Base-by-base conservation (phyloP, 225 moss, liverwort and hornwort genomes). In the Pleurozium schreberi region DNA sequence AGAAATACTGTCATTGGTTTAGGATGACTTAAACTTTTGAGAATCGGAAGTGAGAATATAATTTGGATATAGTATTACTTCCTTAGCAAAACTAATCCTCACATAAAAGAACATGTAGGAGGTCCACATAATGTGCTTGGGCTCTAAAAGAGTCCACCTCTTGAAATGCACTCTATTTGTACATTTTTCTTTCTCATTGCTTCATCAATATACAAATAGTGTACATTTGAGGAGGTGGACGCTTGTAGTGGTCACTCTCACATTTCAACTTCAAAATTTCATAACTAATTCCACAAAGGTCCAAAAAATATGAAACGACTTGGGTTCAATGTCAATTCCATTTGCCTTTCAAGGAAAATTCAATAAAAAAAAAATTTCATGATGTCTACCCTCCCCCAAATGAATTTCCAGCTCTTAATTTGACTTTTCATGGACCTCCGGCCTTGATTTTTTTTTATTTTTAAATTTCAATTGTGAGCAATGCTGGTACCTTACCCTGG, bases 51-150 rank as follows among this genome's bases (percentile, higher is more conserved):
- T 38, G 15, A 9, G 4, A 55, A 26, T 57, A 6, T n/a, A 57
- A 57, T 38, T n/a, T 57, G 17, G 23, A 22, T 9, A 38, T 22
- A n/a, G n/a, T n/a, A n/a, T n/a, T n/a, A 22, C 38, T 16, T 55
- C 10, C 1, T 25, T 2, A 8, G 1, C 33, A 3, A 75, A 49
- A 50, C 33, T 31, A 50, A 31, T 47, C 31, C 31, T 47, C 18
- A 28, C 0, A 6, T 33, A 40, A 50, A 50, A 47, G 33, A 33
- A 33, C 7, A 33, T 49, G 31, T 74, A 31, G 12, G 11, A 74
- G 11, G 30, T 28, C 11, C 0, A 43, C 0, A 43, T 8, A 26
- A 28, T 30, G 4, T 4, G 0, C 7, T 74, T 2, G 0, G 1
- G 2, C 4, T 33, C 19, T 4, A 30, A 33, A 49, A 20, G 33